Evolutionary conservation across 2,329 filamentous ascomycete species (phyloP).

Genomic region (Coniochaeta prunicola): DNA sequence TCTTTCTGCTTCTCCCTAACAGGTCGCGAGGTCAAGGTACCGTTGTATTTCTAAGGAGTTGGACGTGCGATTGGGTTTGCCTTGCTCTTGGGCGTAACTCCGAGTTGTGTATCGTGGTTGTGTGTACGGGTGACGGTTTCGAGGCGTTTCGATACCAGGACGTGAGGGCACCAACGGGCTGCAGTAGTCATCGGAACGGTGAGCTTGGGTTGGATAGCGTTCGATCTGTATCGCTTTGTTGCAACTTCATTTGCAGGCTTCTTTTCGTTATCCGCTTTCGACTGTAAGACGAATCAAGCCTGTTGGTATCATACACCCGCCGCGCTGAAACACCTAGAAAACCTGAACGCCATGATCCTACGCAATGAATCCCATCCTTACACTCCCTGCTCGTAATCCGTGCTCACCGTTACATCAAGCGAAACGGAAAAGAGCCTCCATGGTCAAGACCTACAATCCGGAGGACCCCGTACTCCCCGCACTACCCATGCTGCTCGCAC

Average conservation of each 20-base stretch:
- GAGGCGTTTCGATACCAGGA: neutral
- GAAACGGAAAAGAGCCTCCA: neutral
- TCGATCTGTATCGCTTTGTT: neutral
- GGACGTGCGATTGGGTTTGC: neutral
- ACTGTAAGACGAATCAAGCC: neutral
- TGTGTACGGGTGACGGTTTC: neutral
- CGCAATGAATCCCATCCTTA: neutral
- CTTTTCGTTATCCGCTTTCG: neutral
- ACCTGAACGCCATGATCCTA: neutral
- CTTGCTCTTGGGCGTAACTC: neutral
- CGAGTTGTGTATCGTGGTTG: neutral
- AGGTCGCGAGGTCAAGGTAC: neutral
- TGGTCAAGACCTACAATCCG: neutral
- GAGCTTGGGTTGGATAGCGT: neutral
- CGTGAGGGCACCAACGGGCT: neutral
- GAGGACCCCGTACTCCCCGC: slow-evolving; percentile 30
- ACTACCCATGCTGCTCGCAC: slow-evolving; percentile 29
- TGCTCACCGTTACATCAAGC: neutral
- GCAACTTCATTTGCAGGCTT: neutral
- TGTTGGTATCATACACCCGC: neutral
- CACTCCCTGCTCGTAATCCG: neutral
- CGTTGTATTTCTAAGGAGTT: neutral
- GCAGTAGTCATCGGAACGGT: neutral
- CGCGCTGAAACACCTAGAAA: neutral
- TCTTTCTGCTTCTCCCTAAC: neutral